Base-by-base conservation (phyloP, 495 filamentous ascomycete genomes). In the Penicillium bialowiezense region DNA sequence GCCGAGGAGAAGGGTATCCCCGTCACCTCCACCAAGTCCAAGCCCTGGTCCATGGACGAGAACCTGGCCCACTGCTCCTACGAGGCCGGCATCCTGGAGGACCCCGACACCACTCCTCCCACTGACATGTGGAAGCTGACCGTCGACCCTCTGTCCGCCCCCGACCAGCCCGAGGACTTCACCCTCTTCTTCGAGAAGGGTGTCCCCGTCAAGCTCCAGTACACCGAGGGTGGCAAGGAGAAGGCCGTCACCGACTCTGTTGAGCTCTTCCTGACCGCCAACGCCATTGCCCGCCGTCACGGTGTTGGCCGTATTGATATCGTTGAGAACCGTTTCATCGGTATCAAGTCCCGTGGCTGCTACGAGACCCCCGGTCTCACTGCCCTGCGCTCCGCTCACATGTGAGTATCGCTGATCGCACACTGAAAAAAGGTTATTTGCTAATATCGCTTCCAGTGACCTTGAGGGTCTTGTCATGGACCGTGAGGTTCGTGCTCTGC, bases 21-120 rank as follows among this genome's bases (percentile, higher is more conserved):
- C 24, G 90, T 96, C 52, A 86, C 84, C 36, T 88, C 84, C 53
- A 91, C 89, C 60, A 96, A 95, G 78, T 77, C 83, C 47, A 87
- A 89, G 71, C 90, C 90, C 40, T 96, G 86, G 85, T 81, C 73
- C 41, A 78, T 75, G 69, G 90, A 95, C 54, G 89, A 89, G 70
- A 96, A 96, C 75, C 73, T 93, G 50, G 90, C 90, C 18, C 91
- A 96, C 70, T 96, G 90, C 80, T 81, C 74, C 39, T 97, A 95
- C 64, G 91, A 96, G 75, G 87, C 87, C 40, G 91, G 91, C 53
- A 85, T 73, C 40, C 54, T 70, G 41, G 74, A 77, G 63, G 75
- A 78, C 40, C 73, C 81, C 47, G 62, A 73, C 50, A 65, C 61
- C 60, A 73, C 73, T 51, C 81, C 90, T 24, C 86, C 88, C 46